Percentiles rank a stretch among this genome's conserved stretches.
Evolutionary conservation across 805 yeast species (phyloP).

Genomic region (Ogataea paraovalis): DNA sequence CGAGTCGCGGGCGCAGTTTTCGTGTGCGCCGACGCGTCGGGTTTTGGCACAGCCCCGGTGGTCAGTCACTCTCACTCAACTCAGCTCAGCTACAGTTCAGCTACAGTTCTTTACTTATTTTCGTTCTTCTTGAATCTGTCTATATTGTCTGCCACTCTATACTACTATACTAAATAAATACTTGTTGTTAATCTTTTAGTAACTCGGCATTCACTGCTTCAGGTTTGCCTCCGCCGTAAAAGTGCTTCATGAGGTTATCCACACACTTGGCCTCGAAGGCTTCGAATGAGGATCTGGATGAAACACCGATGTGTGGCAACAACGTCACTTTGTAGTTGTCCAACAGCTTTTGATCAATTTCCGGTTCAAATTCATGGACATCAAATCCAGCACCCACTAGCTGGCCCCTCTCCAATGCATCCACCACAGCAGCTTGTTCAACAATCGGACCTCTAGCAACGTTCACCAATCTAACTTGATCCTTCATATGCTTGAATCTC

Average conservation of each 20-base stretch:
- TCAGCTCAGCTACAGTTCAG: no score
- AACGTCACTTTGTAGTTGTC: slow-evolving; percentile 34
- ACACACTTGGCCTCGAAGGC: slow-evolving; percentile 37
- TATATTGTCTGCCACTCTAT: not conserved
- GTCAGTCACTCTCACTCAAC: no score
- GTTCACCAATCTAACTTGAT: slow-evolving; percentile 30
- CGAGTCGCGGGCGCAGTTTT: not conserved
- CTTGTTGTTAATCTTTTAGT: slow-evolving; percentile 2
- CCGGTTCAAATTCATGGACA: slow-evolving; percentile 41
- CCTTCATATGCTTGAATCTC: slow-evolving; percentile 27
- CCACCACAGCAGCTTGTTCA: slow-evolving; percentile 36
- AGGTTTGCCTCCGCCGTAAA: slow-evolving; percentile 31
- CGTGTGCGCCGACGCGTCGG: no score
- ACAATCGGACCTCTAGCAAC: slow-evolving; percentile 41
- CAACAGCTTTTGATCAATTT: slow-evolving; percentile 30
- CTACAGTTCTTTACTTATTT: no score
- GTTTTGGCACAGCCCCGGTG: no score
- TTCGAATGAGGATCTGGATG: slow-evolving; percentile 33
- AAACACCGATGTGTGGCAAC: slow-evolving; percentile 37
- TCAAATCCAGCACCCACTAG: slow-evolving; percentile 41
- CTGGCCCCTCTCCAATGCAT: slow-evolving; percentile 37
- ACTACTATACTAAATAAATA: no score
- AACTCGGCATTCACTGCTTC: slow-evolving; percentile 27
- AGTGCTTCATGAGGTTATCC: slow-evolving; percentile 33
- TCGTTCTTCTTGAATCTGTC: no score